Base-by-base conservation (phyloP, 2,329 filamentous ascomycete genomes). In the Teratosphaeria destructans region DNA sequence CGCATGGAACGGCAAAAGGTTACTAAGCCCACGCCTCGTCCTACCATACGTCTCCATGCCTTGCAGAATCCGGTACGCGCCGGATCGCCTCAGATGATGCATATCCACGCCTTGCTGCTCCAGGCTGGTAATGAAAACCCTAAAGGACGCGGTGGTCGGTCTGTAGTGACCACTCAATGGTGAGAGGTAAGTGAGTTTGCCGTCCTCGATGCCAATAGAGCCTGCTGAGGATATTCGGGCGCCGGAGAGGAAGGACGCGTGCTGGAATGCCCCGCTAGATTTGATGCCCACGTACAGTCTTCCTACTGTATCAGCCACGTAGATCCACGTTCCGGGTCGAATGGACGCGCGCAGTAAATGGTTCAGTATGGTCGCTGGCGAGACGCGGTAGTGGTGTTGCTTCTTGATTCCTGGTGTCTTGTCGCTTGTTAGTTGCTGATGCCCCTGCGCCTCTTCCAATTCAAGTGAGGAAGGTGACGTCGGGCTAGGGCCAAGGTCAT, bases 221-320 rank as follows among this genome's bases (percentile, higher is more conserved):
- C 92, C 92, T 3, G 91, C 91, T 0, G 90, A 86, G 0, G 86
- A 85, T 57, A 96, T 92, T 11, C 91, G 84, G 14, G 85, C 82
- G 26, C 91, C 92, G 60, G 91, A 87, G 1, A 96, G 79, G 68
- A 96, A 96, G 0, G 89, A 94, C n/a, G 87, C 90, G 73, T 96
- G 91, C 68, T 96, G 91, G 69, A 96, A 96, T 6, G 87, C 84
- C 10, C 91, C 91, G 5, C 85, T 86, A 71, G 88, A 84, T 70
- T 96, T 96, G 76, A 96, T 93, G 54, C 91, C 90, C 37, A 95
- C 85, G 71, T 95, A 96, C 0, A 96, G 79, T 0, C 88, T 84
- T 70, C 91, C 93, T 1, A 84, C 85, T 1, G 89, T 93, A 73
- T 95, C 90, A 27, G 88, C 86, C 5, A 92, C 90, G 68, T 95